Percentiles rank a stretch among this genome's conserved stretches.
phyloP scores from a whole-genome alignment of 164 flowering plant genomes.

The Hamamelis virginiana region DNA sequence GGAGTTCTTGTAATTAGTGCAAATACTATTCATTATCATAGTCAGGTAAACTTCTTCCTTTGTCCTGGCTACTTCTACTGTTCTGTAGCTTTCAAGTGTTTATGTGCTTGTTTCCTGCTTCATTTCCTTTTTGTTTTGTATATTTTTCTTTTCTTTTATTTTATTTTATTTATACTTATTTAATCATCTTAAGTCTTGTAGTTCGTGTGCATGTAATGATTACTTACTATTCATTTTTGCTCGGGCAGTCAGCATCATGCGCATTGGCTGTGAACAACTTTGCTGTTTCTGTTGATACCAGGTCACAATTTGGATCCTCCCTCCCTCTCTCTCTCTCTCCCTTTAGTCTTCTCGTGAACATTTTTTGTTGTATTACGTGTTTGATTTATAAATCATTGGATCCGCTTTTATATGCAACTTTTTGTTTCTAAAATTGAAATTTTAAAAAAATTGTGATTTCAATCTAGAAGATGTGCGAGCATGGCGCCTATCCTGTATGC shows the following conservation, averaged over 20 bases:
- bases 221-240: background rate
- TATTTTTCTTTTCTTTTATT: background rate
- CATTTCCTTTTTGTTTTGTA: background rate
- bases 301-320: slow-evolving; percentile 38
- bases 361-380: too few relatives aligned
- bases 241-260: slow-evolving; percentile 79
- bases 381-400: too few relatives aligned
- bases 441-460: too few relatives aligned
- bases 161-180: background rate
- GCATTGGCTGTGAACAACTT: slow-evolving; percentile 76
- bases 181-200: background rate
- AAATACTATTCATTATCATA: slow-evolving; percentile 87
- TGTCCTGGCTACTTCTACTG: background rate
- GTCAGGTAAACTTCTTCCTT: slow-evolving; percentile 59
- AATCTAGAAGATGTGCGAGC: too few relatives aligned
- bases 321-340: slow-evolving; percentile 12
- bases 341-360: too few relatives aligned
- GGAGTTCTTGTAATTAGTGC: slow-evolving; percentile 89
- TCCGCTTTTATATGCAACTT: too few relatives aligned
- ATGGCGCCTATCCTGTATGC: too few relatives aligned
- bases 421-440: too few relatives aligned
- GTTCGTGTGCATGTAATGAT: background rate
- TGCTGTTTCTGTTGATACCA: slow-evolving; percentile 64
- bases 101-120: slow-evolving; percentile 2
- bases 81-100: background rate